phyloP scores from a whole-genome alignment of 2,329 filamentous ascomycete species.

The Ophiostoma novo-ulmi region DNA sequence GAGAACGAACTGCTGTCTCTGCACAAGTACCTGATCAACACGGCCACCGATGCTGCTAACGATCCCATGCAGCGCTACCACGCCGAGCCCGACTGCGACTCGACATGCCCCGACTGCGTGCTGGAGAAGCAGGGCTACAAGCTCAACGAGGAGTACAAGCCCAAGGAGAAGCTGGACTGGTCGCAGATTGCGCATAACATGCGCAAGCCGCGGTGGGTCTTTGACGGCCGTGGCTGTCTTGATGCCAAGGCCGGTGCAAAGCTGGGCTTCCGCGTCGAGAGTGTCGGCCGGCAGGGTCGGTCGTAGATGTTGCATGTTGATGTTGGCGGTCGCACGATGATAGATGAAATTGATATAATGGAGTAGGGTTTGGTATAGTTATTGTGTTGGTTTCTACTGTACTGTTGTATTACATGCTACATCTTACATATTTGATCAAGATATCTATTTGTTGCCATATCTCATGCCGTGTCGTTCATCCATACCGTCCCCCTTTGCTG shows the following conservation, averaged over 20 bases:
- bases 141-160: slow-evolving; percentile 38
- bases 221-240: slow-evolving; percentile 53
- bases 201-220: slow-evolving; percentile 51
- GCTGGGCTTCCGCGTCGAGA: slow-evolving; percentile 50
- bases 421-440: background rate
- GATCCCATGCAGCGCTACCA: slow-evolving; percentile 47
- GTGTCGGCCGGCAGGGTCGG: slow-evolving; percentile 43
- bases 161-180: slow-evolving; percentile 50
- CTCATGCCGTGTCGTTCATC: too few relatives aligned
- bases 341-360: background rate
- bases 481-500: too few relatives aligned
- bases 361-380: slow-evolving; percentile 9
- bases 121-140: slow-evolving; percentile 27
- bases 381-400: slow-evolving; percentile 8
- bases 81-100: slow-evolving; percentile 42
- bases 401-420: background rate
- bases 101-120: slow-evolving; percentile 49
- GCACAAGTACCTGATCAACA: slow-evolving; percentile 44
- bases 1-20: slow-evolving; percentile 46
- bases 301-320: slow-evolving; percentile 19
- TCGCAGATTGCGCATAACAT: slow-evolving; percentile 45
- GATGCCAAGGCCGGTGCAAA: slow-evolving; percentile 45
- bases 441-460: too few relatives aligned
- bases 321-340: background rate
- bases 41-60: slow-evolving; percentile 29